These are phyloP conservation scores for Torrubiella hemipterigena DNA, from an alignment of 2,329 filamentous ascomycete species.

Conservation along the genomic window DNA sequence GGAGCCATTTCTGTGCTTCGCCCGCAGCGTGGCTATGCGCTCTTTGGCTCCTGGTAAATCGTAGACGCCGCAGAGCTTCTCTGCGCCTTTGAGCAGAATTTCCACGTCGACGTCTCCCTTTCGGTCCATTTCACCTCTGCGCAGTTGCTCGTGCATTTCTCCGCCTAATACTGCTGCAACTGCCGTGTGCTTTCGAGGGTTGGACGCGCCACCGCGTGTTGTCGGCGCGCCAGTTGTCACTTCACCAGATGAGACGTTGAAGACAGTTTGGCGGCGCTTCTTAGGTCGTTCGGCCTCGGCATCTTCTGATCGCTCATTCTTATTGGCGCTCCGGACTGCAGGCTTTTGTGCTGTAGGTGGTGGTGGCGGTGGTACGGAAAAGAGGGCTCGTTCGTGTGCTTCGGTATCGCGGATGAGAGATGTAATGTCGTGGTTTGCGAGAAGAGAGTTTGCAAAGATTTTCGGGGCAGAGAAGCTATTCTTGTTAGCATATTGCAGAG, in stretches of 20 bases:
- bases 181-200: constrained; percentile 62
- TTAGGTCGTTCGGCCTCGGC: constrained; percentile 11
- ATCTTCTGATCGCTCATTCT: too few species aligned
- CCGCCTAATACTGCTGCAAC: constrained; percentile 82
- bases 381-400: constrained; percentile 84
- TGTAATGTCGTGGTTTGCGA: constrained; percentile 84
- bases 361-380: constrained; percentile 69
- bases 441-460: constrained; percentile 88
- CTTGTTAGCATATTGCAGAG: constrained; percentile 4
- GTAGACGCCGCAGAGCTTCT: constrained; percentile 84
- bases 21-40: constrained; percentile 59
- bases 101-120: constrained; percentile 75
- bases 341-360: constrained; percentile 20
- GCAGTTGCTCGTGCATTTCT: constrained; percentile 73
- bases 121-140: constrained; percentile 36
- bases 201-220: constrained; percentile 31
- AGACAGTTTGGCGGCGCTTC: constrained; percentile 48
- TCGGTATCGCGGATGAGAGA: constrained; percentile 91
- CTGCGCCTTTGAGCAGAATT: constrained; percentile 70
- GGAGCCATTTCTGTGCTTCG: constrained; percentile 57
- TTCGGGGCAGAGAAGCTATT: constrained; percentile 77
- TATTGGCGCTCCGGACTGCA: constrained; percentile 25
- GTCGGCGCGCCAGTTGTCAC: constrained; percentile 42
- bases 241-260: constrained; percentile 52
- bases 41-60: constrained; percentile 69